Percentiles rank a stretch among this genome's conserved stretches.
Evolutionary conservation across 345 rosid species (phyloP).

Genomic region (Alliaria petiolata): DNA sequence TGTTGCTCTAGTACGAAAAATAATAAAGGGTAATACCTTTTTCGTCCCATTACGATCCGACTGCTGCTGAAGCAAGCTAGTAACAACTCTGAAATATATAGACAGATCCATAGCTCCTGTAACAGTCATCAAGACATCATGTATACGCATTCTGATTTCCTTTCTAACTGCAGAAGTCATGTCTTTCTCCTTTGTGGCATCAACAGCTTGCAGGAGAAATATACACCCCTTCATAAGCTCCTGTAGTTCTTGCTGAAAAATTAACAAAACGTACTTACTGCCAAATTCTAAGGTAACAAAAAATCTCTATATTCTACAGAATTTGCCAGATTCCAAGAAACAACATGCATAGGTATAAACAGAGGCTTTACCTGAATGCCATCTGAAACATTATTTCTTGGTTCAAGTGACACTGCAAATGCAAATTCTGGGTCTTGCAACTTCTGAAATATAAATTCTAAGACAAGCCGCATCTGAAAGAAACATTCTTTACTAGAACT

Average conservation of each 20-base stretch:
- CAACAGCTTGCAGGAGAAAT: slow-evolving; percentile 45
- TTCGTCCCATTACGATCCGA: slow-evolving; percentile 52
- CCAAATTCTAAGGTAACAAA: slow-evolving; percentile 10
- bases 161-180: slow-evolving; percentile 41
- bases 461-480: slow-evolving; percentile 47
- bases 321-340: not conserved
- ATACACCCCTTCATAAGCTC: slow-evolving; percentile 75
- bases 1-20: not conserved
- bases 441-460: slow-evolving; percentile 59
- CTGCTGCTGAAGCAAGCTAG: slow-evolving; percentile 56
- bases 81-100: slow-evolving; percentile 64
- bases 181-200: slow-evolving; percentile 43
- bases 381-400: slow-evolving; percentile 46
- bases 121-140: slow-evolving; percentile 53
- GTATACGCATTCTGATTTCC: slow-evolving; percentile 50
- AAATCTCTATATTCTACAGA: not conserved
- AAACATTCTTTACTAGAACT: slow-evolving; percentile 34
- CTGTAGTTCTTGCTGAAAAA: slow-evolving; percentile 57
- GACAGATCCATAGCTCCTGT: slow-evolving; percentile 59
- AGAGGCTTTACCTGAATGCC: slow-evolving; percentile 60
- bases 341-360: not conserved
- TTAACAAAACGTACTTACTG: not conserved
- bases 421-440: slow-evolving; percentile 79
- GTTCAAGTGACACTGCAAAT: slow-evolving; percentile 56
- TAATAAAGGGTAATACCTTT: slow-evolving; percentile 49